phyloP scores from a whole-genome alignment of 257 asterid species.

The Solanum paucissectum region DNA sequence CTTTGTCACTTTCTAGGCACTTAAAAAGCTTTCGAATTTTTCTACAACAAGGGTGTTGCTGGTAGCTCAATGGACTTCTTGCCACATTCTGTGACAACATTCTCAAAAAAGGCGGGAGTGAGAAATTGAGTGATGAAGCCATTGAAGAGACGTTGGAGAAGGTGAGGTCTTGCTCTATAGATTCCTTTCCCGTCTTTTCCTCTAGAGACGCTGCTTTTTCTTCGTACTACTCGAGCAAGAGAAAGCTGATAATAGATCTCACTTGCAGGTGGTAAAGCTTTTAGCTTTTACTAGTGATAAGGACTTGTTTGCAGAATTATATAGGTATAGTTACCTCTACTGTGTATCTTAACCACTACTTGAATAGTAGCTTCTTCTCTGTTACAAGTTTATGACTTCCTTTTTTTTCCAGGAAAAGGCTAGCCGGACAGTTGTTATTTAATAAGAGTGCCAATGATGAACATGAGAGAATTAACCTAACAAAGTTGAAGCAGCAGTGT shows the following conservation, averaged over 20 bases:
- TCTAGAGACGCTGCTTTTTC: background rate
- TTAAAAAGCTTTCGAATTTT: constrained; percentile 88
- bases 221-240: background rate
- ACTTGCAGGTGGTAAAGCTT: background rate
- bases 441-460: too few relatives aligned
- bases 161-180: background rate
- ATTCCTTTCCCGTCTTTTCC: too few relatives aligned
- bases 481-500: too few relatives aligned
- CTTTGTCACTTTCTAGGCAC: constrained; percentile 37
- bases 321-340: too few relatives aligned
- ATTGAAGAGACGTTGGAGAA: background rate
- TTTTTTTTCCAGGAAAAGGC: too few relatives aligned
- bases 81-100: constrained; percentile 95
- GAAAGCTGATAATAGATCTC: background rate
- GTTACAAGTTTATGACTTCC: too few relatives aligned
- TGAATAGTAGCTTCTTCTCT: too few relatives aligned
- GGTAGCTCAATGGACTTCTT: constrained; percentile 93
- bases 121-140: constrained; percentile 93
- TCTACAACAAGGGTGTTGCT: constrained; percentile 52
- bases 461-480: too few relatives aligned
- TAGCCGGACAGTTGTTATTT: too few relatives aligned
- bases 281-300: too few relatives aligned
- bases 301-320: too few relatives aligned
- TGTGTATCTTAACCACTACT: too few relatives aligned
- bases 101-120: constrained; percentile 95